Evolutionary conservation across 768 basidiomycete genomes (phyloP), one percentile per base, ranked within the genome.

Genomic region (Dioszegia crocea): DNA sequence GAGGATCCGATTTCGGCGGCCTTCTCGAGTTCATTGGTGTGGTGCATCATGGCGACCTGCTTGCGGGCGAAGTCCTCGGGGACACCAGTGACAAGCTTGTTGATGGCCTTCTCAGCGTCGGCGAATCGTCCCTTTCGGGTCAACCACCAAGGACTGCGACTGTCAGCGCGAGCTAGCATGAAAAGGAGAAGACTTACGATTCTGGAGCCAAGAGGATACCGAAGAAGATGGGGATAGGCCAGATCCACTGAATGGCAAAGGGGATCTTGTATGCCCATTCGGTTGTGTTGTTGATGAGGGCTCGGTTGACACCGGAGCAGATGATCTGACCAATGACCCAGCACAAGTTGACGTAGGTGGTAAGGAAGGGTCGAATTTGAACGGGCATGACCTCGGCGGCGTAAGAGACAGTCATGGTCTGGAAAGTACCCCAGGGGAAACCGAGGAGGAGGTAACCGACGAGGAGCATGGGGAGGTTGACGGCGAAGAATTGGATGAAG

Each of bases 361-460:
- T 75, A 14, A 73, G 59, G 59, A 62, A 73, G 21, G 64, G 69
- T 40, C 74, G 62, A 19, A 75, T 62, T 3, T 54, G 57, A 12
- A 75, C 62, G 21, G 74, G 74, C 29, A 56, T 59, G 27, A 73
- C 68, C 38, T 78, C 77, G 33, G 72, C 64, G 12, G 78, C 78
- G 54, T 78, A 79, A 1, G 76, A 63, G 9, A 65, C 68, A 1
- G 75, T 76, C 61, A 77, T 59, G 1, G 76, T 77, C 61, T 73
- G 71, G 62, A 73, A 75, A 36, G 67, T 60, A 55, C 75, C 75
- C 74, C 73, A 77, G 24, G 75, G 76, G 39, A 78, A 67, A 63
- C 77, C 71, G 49, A 57, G 56, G 27, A 72, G 58, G 53, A 73
- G 62, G 43, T 74, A 56, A 12, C 63, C 72, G 24, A 55, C 66